phyloP scores from a whole-genome alignment of 306 rosid genomes.

The Glycyrrhiza uralensis region DNA sequence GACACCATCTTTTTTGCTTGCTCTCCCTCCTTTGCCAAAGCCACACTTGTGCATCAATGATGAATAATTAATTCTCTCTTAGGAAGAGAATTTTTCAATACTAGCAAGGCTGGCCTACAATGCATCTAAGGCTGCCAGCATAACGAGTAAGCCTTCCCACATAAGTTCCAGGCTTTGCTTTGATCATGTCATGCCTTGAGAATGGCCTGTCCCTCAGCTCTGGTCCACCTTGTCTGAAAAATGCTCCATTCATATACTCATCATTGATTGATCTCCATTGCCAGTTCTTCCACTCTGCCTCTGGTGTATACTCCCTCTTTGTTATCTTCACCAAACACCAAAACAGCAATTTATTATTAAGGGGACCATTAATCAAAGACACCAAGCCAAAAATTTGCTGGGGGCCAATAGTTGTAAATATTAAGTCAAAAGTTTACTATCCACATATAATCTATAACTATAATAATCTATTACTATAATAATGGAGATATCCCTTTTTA shows the following conservation, averaged over 20 bases:
- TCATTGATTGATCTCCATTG: slow-evolving; percentile 83
- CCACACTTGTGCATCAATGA: background rate
- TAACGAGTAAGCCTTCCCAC: slow-evolving; percentile 50
- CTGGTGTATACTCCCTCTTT: slow-evolving; percentile 47
- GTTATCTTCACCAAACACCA: slow-evolving; percentile 56
- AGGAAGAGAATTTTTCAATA: background rate
- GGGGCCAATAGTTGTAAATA: no score
- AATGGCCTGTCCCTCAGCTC: slow-evolving; percentile 12
- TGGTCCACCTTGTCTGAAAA: slow-evolving; percentile 45
- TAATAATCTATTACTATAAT: no score
- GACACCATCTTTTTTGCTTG: background rate
- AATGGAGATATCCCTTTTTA: no score
- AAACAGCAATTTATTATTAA: background rate
- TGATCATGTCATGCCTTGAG: slow-evolving; percentile 42
- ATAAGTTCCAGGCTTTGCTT: slow-evolving; percentile 41
- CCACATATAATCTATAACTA: no score
- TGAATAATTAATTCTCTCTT: background rate
- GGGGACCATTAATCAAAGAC: no score
- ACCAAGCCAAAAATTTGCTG: no score
- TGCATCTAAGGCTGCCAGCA: slow-evolving; percentile 50
- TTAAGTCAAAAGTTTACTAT: no score
- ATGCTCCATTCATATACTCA: slow-evolving; percentile 63
- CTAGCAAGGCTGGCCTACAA: slow-evolving; percentile 45
- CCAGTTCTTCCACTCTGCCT: slow-evolving; percentile 52
- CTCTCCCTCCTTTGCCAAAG: background rate